Conservation (phyloP, 768 basidiomycete species). For the Lentinula edodes region DNA sequence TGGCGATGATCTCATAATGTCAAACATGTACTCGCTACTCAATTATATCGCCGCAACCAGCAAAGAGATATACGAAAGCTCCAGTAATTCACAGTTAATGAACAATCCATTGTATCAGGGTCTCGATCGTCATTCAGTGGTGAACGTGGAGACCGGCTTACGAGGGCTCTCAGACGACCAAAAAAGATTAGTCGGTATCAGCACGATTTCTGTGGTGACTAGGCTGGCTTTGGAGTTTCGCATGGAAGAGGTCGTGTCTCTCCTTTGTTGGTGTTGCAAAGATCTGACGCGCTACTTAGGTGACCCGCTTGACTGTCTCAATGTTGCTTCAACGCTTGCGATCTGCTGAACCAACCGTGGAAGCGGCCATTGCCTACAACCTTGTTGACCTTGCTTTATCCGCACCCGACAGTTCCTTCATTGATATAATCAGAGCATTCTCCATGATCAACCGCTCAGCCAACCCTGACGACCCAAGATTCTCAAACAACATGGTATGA, state of each 20-base stretch:
- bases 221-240: slow-evolving; percentile 83
- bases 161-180: slow-evolving; percentile 77
- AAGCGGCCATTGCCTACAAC: slow-evolving; percentile 89
- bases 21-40: slow-evolving; percentile 93
- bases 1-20: slow-evolving; percentile 86
- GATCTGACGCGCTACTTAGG: slow-evolving; percentile 32
- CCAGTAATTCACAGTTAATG: slow-evolving; percentile 35
- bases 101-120: slow-evolving; percentile 36
- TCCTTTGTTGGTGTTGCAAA: neutral
- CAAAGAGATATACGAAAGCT: slow-evolving; percentile 62
- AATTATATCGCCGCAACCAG: slow-evolving; percentile 86
- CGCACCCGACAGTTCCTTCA: slow-evolving; percentile 70
- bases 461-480: slow-evolving; percentile 84
- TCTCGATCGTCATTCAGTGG: slow-evolving; percentile 44
- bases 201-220: slow-evolving; percentile 88
- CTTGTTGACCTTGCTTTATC: slow-evolving; percentile 84
- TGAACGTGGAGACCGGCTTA: slow-evolving; percentile 59
- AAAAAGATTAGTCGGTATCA: slow-evolving; percentile 78
- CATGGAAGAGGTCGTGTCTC: slow-evolving; percentile 62
- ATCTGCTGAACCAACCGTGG: slow-evolving; percentile 79
- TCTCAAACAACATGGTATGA: slow-evolving; percentile 82
- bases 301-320: slow-evolving; percentile 82
- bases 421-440: slow-evolving; percentile 81
- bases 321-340: slow-evolving; percentile 89
- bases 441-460: slow-evolving; percentile 79